phyloP scores from a whole-genome alignment of 1,284 basidiomycete species.

The Cryptococcus jaspeensis region DNA sequence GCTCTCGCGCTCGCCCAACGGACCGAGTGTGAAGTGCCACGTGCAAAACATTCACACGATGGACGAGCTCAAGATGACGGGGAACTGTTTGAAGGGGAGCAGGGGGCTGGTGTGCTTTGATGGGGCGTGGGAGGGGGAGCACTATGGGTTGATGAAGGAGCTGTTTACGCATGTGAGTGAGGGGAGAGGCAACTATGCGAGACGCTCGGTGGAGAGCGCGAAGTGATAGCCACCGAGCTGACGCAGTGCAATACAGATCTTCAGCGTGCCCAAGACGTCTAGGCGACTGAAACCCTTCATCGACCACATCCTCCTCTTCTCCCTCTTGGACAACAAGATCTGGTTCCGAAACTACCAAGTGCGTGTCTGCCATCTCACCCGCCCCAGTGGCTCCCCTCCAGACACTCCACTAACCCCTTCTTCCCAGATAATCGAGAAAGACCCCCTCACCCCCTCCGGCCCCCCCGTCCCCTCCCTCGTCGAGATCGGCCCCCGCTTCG shows the following conservation, averaged over 20 bases:
- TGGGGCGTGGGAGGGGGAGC: conserved; percentile 85
- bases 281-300: conserved; percentile 94
- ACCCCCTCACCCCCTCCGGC: conserved; percentile 59
- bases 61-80: conserved; percentile 99
- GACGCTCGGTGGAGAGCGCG: neutral
- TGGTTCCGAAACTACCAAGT: conserved; percentile 99
- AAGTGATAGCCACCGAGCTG: neutral
- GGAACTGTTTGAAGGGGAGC: conserved; percentile 96
- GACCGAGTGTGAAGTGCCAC: conserved; percentile 94
- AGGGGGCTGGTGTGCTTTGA: conserved; percentile 92
- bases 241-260: conserved; percentile 64
- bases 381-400: neutral
- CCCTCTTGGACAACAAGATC: conserved; percentile 90
- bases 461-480: conserved; percentile 66
- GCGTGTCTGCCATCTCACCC: conserved; percentile 18
- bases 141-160: conserved; percentile 86
- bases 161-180: conserved; percentile 86
- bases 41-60: conserved; percentile 99
- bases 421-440: conserved; percentile 57
- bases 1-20: conserved; percentile 96
- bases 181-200: too few relatives aligned
- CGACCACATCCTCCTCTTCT: conserved; percentile 96
- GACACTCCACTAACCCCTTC: neutral
- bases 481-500: conserved; percentile 96
- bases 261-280: conserved; percentile 86